Evolutionary conservation across 176 grass and related monocot species (phyloP).

Genomic region (Oryza australiensis): DNA sequence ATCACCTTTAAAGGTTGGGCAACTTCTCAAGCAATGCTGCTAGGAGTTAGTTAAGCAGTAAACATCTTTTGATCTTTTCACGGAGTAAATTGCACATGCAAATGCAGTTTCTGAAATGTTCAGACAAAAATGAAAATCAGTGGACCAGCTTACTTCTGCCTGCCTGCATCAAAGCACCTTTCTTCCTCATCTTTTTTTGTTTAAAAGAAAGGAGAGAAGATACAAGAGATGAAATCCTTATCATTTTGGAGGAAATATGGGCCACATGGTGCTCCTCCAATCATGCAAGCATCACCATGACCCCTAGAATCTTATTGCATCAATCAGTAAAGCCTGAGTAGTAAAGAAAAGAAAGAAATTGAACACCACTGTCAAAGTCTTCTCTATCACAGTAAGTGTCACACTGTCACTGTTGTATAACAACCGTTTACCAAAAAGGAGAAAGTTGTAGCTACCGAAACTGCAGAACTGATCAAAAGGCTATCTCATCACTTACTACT

Average conservation of each 20-base stretch:
- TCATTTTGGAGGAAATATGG: background rate
- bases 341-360: background rate
- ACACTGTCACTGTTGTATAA: background rate
- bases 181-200: background rate
- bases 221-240: constrained; percentile 5
- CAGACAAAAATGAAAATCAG: background rate
- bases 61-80: background rate
- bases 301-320: background rate
- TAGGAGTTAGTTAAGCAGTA: background rate
- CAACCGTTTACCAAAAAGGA: background rate
- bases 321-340: background rate
- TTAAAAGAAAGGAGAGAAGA: background rate
- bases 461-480: background rate
- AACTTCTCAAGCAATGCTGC: background rate
- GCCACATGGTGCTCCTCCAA: constrained; percentile 10
- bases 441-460: background rate
- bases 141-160: background rate
- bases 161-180: background rate
- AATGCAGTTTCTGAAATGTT: background rate
- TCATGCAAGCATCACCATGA: background rate
- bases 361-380: background rate
- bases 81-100: background rate
- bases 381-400: background rate
- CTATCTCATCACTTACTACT: background rate
- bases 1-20: background rate